phyloP scores from a whole-genome alignment of 2,329 filamentous ascomycete species.

The Diplodia scrobiculata region DNA sequence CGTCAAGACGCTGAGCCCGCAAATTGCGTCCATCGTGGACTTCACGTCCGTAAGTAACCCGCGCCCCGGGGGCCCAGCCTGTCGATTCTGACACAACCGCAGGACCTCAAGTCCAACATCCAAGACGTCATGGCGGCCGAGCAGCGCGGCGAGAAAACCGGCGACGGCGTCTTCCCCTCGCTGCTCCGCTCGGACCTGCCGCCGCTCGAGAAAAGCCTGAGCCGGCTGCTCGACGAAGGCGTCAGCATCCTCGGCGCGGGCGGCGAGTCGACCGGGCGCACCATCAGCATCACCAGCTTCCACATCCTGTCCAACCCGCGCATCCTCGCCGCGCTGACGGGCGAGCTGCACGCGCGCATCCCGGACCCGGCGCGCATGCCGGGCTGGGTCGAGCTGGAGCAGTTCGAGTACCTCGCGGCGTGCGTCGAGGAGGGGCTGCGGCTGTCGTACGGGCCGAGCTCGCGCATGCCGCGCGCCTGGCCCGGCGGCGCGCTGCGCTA shows the following conservation, averaged over 20 bases:
- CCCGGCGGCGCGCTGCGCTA: conserved; percentile 26
- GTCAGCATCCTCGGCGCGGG: conserved; percentile 40
- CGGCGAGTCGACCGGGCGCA: conserved; percentile 39
- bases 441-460: conserved; percentile 36
- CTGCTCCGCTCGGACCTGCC: background rate
- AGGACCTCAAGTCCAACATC: no score
- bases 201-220: conserved; percentile 41
- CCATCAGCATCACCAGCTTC: conserved; percentile 33
- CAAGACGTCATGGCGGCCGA: no score
- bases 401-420: conserved; percentile 22
- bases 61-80: no score
- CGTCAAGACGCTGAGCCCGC: no score
- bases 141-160: no score
- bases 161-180: no score
- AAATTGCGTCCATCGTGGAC: no score
- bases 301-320: conserved; percentile 37
- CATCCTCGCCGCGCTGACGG: conserved; percentile 34
- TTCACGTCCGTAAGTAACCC: no score
- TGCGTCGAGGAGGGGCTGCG: conserved; percentile 33
- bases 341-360: conserved; percentile 36
- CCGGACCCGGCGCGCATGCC: conserved; percentile 31
- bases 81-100: no score
- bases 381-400: conserved; percentile 10
- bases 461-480: conserved; percentile 34
- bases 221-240: conserved; percentile 40